Evolutionary conservation across 768 basidiomycete genomes (phyloP), one percentile per base, ranked within the genome.

Genomic region (Panaeolus papilionaceus): DNA sequence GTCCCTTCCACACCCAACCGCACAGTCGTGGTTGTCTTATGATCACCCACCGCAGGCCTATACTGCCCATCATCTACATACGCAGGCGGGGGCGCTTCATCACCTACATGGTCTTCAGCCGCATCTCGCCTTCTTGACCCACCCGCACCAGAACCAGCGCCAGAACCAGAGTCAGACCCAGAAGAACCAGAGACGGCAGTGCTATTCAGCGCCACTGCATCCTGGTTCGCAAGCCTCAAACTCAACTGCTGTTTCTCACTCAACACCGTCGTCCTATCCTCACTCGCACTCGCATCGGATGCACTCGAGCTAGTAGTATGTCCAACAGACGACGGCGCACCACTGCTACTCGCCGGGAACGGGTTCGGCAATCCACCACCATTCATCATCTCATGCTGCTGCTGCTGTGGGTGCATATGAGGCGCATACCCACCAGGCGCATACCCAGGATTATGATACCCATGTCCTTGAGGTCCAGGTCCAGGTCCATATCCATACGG

Each of bases 1-100:
- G 28, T 58, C 12, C 54, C 54, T 16, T 58, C 54, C 33, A 58
- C 54, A 0, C 54, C 54, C 54, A 58, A 58, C 54, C 54, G 4
- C 33, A 33, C 33, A 3, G 33, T 33, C 28, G 14, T 58, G 12
- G 20, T 33, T 0, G 33, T 28, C 10, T 58, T 58, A 6, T 14
- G 26, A 58, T 58, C 54, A 11, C 54, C 54, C 14, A 58, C 54
- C 4, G 4, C 28, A 16, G 54, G 47, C 47, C 47, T 33, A 18
- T 58, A 58, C 54, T 58, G 10, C 54, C 54, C 54, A 58, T 58
- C 54, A 37, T 58, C 54, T 0, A 58, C 54, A 58, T 58, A 58
- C 11, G 54, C 54, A 58, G 54, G 54, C 14, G 54, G 54, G 4
- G 54, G 54, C 0, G 54, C 54, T 16, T 58, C 54, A 11, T 58